Evolutionary conservation across 1,284 basidiomycete species (phyloP).

Genomic region (Cutaneotrichosporon spelunceum): DNA sequence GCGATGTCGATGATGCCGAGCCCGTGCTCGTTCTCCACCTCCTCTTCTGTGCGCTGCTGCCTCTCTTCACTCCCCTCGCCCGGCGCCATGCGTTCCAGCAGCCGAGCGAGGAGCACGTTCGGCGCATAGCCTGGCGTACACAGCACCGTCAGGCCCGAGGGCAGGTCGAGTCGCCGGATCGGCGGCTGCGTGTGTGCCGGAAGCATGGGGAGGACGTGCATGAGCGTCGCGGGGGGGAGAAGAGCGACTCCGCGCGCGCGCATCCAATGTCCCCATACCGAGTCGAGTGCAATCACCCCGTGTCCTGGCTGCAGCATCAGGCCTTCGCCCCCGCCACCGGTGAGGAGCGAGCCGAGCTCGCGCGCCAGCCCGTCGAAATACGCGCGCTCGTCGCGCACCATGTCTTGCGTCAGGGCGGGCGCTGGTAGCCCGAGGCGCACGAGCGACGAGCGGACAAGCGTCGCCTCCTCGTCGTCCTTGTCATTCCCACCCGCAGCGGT

Average conservation of each 20-base stretch:
- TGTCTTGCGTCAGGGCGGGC: slow-evolving; percentile 80
- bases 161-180: slow-evolving; percentile 66
- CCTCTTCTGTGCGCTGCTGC: slow-evolving; percentile 45
- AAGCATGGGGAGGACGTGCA: slow-evolving; percentile 68
- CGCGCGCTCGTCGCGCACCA: slow-evolving; percentile 75
- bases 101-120: slow-evolving; percentile 62
- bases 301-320: slow-evolving; percentile 39
- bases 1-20: slow-evolving; percentile 60
- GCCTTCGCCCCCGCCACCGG: slow-evolving; percentile 34
- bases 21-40: slow-evolving; percentile 34
- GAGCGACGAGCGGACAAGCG: slow-evolving; percentile 81
- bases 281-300: slow-evolving; percentile 83
- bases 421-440: slow-evolving; percentile 73
- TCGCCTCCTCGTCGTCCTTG: slow-evolving; percentile 67
- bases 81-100: slow-evolving; percentile 59
- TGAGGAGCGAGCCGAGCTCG: slow-evolving; percentile 73
- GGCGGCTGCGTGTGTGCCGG: slow-evolving; percentile 65
- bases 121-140: slow-evolving; percentile 74
- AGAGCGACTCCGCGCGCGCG: slow-evolving; percentile 89
- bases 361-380: slow-evolving; percentile 79
- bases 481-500: slow-evolving; percentile 55
- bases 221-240: slow-evolving; percentile 79
- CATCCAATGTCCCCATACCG: slow-evolving; percentile 98
- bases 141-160: slow-evolving; percentile 71
- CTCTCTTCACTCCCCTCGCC: slow-evolving; percentile 35